These are phyloP conservation scores for Penicillium antarcticum DNA, from an alignment of 495 filamentous ascomycete genomes.

Conservation along the genomic window DNA sequence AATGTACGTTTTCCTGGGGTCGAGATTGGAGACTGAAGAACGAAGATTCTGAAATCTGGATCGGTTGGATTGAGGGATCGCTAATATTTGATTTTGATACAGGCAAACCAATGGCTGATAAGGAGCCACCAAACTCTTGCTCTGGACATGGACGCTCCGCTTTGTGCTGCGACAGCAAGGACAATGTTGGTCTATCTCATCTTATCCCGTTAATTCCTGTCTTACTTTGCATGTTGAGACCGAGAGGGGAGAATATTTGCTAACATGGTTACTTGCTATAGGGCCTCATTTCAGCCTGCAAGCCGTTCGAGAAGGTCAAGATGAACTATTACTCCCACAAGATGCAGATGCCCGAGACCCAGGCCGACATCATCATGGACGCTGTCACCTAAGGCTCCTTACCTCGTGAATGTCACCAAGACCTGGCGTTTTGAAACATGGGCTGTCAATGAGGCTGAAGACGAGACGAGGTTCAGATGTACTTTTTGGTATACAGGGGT, in stretches of 20 bases:
- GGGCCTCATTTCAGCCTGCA: slow-evolving; percentile 13
- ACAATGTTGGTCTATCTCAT: slow-evolving; percentile 12
- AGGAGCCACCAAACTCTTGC: slow-evolving; percentile 19
- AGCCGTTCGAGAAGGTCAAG: slow-evolving; percentile 25
- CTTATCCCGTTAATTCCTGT: not conserved
- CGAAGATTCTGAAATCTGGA: not conserved
- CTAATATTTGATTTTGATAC: not conserved
- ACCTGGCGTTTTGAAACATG: not conserved
- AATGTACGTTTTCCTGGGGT: slow-evolving; percentile 25
- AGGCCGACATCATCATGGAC: slow-evolving; percentile 19
- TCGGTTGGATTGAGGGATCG: not conserved
- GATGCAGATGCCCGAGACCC: not conserved
- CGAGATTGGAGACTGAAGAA: not conserved
- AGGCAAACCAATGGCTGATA: slow-evolving; percentile 22
- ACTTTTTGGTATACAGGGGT: not conserved
- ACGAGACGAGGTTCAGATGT: not conserved
- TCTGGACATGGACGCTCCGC: slow-evolving; percentile 11
- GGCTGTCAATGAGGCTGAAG: not conserved
- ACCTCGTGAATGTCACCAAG: not conserved
- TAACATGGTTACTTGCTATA: not conserved
- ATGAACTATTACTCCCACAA: slow-evolving; percentile 17
- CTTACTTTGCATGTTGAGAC: not conserved
- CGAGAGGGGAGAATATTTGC: not conserved
- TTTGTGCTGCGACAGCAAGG: slow-evolving; percentile 29
- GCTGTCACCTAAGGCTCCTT: slow-evolving; percentile 7